Base-by-base conservation (phyloP, 169 alveolate species). In the Cryptosporidium bovis region DNA sequence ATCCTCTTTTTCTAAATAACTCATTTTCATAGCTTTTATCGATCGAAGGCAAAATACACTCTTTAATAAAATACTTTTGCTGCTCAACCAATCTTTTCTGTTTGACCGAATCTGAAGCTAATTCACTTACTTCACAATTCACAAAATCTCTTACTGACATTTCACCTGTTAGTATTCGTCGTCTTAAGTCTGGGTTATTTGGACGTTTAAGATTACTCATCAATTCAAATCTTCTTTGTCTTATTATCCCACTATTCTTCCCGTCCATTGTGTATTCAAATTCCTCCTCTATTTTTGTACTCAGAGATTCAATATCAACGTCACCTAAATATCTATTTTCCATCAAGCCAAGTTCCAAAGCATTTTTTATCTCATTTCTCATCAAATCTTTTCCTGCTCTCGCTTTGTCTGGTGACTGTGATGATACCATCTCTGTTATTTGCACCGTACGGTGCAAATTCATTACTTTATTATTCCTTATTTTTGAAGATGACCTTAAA, bases 201-300 rank as follows among this genome's bases (percentile, higher is more conserved):
- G 69, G 56, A 34, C 84, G 67, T 24, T 71, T 71, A 24, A 71
- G 58, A 34, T 71, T 71, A 24, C 84, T 71, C 69, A 71, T 56
- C 36, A 71, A 44, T n/a, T 71, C 84, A 71, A 71, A 71, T 31
- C 84, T 71, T 16, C 84, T 71, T 36, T 71, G 84, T 10, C 84
- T 46, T 24, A 71, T 58, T n/a, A 71, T 71, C 13, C 84, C 27
- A 2, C 16, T 34, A 71, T 44, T 48, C 33, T 71, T 53, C 50
- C 84, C 84, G 20, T 56, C 15, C 69, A 58, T 71, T 7, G 46
- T 58, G 16, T 40, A 55, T 16, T 55, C 16, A 71, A 71, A 71
- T 16, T 71, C 84, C 46, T 71, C 84, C 46, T 71, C 84, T 16
- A 71, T 71, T 6, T 53, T 53, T 33, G 20, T 71, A 24, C 84